A percentile compares a stretch with the other conserved stretches of the same genome.
phyloP scores from a whole-genome alignment of 163 green algal species.

The Chlorella variabilis region DNA sequence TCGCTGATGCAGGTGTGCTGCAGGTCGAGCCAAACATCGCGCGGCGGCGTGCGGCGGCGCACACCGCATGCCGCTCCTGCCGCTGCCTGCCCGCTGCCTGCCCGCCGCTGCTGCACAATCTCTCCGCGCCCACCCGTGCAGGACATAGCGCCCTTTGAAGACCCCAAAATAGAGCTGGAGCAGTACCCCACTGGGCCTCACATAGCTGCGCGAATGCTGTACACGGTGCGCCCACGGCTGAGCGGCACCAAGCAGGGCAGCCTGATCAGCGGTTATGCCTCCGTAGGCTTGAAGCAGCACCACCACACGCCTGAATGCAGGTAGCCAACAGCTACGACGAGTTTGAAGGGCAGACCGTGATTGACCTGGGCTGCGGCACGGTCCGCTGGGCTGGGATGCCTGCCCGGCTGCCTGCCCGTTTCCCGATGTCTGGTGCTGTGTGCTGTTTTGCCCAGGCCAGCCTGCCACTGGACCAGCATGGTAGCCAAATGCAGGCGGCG shows the following conservation, averaged over 20 bases:
- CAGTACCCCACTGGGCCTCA: slow-evolving; percentile 92
- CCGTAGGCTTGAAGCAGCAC: too few species aligned
- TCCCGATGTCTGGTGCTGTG: too few species aligned
- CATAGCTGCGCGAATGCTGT: slow-evolving; percentile 85
- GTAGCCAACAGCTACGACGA: slow-evolving; percentile 80
- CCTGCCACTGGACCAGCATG: too few species aligned
- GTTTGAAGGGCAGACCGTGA: slow-evolving; percentile 78
- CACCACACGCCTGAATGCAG: too few species aligned
- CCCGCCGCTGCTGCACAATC: not conserved
- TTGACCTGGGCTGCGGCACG: slow-evolving; percentile 92
- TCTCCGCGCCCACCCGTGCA: slow-evolving; percentile 43
- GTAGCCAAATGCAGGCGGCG: too few species aligned
- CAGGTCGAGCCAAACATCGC: too few species aligned
- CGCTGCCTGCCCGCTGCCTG: not conserved
- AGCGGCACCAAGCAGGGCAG: not conserved
- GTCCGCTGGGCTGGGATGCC: slow-evolving; percentile 47
- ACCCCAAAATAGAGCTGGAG: slow-evolving; percentile 89
- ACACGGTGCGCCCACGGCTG: slow-evolving; percentile 62
- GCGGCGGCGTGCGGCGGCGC: too few species aligned
- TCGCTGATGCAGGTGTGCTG: slow-evolving; percentile 76
- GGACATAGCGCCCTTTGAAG: slow-evolving; percentile 82
- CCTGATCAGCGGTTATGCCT: not conserved
- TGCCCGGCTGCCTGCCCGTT: not conserved
- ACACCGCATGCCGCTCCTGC: not conserved
- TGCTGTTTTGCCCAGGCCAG: too few species aligned